Base-by-base conservation (phyloP, 768 basidiomycete genomes). In the Russula sp. region DNA sequence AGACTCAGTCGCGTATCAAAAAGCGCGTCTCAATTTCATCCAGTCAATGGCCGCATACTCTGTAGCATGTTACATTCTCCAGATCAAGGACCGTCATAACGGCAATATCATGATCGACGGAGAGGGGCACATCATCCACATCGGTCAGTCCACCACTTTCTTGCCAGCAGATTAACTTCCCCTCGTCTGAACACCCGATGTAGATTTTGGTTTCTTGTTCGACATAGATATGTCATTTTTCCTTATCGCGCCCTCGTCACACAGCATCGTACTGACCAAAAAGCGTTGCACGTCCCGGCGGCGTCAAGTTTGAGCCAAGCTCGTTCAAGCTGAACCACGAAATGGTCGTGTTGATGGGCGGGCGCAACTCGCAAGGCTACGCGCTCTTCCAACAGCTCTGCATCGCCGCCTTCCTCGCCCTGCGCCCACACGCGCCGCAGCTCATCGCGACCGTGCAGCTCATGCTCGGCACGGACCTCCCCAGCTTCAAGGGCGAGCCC, bases 51-150 rank as follows among this genome's bases (percentile, higher is more conserved):
- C 97, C 0, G 97, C 94, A 10, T 99, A 99, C 73, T 98, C 96
- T 36, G 88, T 98, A 29, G 93, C 94, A 8, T 98, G 96, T 73
- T 98, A 97, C 72, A 93, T 99, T 66, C 75, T 98, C 47, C 97
- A 99, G 73, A 95, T 99, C 77, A 99, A 99, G 76, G 97, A 99
- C 71, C 77, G 97, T 42, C 97, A 99, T 73, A 99, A 99, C 70
- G 97, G 97, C 34, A 99, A 99, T 72, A 98, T 99, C 71, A 98
- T 99, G 96, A 95, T 99, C 62, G 97, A 98, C 71, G 93, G 89
- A 2, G 91, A 95, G 61, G 97, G 97, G 0, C 95, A 98, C 71
- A 96, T 99, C 61, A 83, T 98, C 5, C 97, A 99, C 72, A 83
- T 99, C 67, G 96, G 94, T 93, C 61, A 46, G 86, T 71, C 18